A percentile compares a stretch with the other conserved stretches of the same genome.
Evolutionary conservation across 495 filamentous ascomycete genomes (phyloP).

Genomic region (Terfezia claveryi): DNA sequence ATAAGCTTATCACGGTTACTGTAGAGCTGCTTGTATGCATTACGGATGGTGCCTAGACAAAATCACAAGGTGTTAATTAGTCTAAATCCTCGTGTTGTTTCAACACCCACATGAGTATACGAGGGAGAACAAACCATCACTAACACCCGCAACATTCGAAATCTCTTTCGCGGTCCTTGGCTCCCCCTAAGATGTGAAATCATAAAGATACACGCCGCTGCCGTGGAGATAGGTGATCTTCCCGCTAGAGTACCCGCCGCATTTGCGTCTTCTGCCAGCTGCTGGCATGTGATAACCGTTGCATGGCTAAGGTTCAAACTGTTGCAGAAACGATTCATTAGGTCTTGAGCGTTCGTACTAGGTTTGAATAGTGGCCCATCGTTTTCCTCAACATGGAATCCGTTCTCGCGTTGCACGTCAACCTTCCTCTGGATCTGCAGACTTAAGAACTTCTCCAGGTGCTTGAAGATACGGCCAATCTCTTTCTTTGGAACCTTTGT

Average conservation of each 20-base stretch:
- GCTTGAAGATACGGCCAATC: slow-evolving; percentile 88
- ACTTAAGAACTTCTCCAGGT: slow-evolving; percentile 64
- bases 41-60: slow-evolving; percentile 57
- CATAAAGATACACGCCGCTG: slow-evolving; percentile 92
- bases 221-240: slow-evolving; percentile 80
- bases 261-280: slow-evolving; percentile 50
- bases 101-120: background rate
- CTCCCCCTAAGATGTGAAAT: slow-evolving; percentile 58
- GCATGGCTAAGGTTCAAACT: slow-evolving; percentile 45
- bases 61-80: background rate
- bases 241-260: slow-evolving; percentile 61
- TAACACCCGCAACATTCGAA: slow-evolving; percentile 56
- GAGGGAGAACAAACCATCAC: slow-evolving; percentile 32
- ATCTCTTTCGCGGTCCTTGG: slow-evolving; percentile 69
- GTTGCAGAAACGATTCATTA: slow-evolving; percentile 75
- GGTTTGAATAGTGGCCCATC: slow-evolving; percentile 42
- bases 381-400: slow-evolving; percentile 25
- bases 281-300: slow-evolving; percentile 47
- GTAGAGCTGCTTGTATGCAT: slow-evolving; percentile 77
- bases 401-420: slow-evolving; percentile 21
- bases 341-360: slow-evolving; percentile 61
- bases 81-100: too few species aligned
- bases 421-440: slow-evolving; percentile 25
- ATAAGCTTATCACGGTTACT: slow-evolving; percentile 49
- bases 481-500: slow-evolving; percentile 94